Base-by-base conservation (phyloP, 306 rosid genomes). In the Dalbergia cochinchinensis region DNA sequence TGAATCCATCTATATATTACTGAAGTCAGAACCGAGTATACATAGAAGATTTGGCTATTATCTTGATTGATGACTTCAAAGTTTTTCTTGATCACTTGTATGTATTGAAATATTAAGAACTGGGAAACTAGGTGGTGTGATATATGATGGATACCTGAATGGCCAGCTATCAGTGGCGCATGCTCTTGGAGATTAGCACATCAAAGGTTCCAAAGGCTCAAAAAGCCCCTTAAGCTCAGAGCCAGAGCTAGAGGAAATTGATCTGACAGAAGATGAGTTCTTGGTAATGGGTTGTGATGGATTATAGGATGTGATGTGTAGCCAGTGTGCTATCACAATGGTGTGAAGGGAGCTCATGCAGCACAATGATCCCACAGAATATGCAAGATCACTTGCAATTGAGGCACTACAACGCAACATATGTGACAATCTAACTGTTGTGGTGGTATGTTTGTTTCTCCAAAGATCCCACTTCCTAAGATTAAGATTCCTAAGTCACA, bases 261-360 rank as follows among this genome's bases (percentile, higher is more conserved):
- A 76, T 0, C 80, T 90, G 19, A 69, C 85, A 0, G 91, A 88
- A 35, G 94, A 90, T 53, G 94, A 90, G 80, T 90, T 90, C 75
- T 82, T 90, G 83, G 83, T 90, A 78, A 41, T 90, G 70, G 94
- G 94, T 0, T 90, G 94, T 59, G 94, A 90, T 85, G 94, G 94
- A 51, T 71, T 90, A 68, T 88, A 92, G 94, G 94, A 90, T 83
- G 94, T 90, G 20, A 90, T 90, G 94, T 88, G 94, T 64, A 90
- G 94, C 82, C 92, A 90, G 61, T 90, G 94, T 81, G 94, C 94
- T 42, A 89, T 90, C n/a, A 90, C 94, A 81, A 86, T 90, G 91
- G 94, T 79, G 39, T 85, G 94, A 78, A 90, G 42, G 78, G 94
- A 88, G 51, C 89, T 90, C 11, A 82, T 88, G 92, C 87, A 64